phyloP scores from a whole-genome alignment of 2,329 filamentous ascomycete genomes.

The Xylariaceae sp. region DNA sequence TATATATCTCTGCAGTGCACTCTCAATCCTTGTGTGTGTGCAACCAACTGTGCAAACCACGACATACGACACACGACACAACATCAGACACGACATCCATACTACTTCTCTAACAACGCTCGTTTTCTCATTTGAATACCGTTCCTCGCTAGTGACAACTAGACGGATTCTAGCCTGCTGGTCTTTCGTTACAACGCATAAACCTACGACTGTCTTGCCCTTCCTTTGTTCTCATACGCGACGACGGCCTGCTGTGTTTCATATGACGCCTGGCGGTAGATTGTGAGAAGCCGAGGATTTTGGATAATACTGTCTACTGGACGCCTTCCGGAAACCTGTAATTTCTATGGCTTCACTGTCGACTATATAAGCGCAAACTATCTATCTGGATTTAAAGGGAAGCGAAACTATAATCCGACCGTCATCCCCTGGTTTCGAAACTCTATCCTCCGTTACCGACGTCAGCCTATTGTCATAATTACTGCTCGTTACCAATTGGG shows the following conservation, averaged over 20 bases:
- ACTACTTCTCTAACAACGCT: conserved; percentile 1
- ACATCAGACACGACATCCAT: not conserved
- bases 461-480: conserved; percentile 22
- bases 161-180: not conserved
- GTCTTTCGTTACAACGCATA: not conserved
- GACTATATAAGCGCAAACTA: not conserved
- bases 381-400: not conserved
- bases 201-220: not conserved
- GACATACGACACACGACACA: not conserved
- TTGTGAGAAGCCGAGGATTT: not conserved
- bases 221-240: not conserved
- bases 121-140: conserved; percentile 1
- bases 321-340: not conserved
- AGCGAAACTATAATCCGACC: conserved; percentile 1
- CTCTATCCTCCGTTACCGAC: conserved; percentile 14
- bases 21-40: not conserved
- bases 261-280: not conserved
- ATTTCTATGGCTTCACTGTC: not conserved
- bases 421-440: conserved; percentile 8
- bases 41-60: not conserved
- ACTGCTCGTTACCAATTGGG: not conserved
- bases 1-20: not conserved
- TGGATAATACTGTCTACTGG: not conserved
- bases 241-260: conserved; percentile 4
- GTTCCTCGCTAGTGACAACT: not conserved